Evolutionary conservation across 2,329 filamentous ascomycete genomes (phyloP).

Genomic region (Coccinonectria pachysandricola): DNA sequence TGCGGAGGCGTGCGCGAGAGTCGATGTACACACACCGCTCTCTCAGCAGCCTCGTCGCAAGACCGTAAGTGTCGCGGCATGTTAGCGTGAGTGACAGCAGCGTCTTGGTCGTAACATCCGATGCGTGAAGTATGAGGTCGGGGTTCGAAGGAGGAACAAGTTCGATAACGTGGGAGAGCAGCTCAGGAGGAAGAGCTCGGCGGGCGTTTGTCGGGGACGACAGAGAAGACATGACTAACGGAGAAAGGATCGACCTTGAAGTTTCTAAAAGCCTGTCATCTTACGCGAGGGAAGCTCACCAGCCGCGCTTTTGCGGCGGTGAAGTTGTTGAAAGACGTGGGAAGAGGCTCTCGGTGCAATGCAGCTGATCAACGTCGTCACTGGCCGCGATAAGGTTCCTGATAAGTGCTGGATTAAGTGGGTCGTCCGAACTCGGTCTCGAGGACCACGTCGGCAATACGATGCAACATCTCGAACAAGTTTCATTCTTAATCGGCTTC

Average conservation of each 20-base stretch:
- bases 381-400: no score
- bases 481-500: no score
- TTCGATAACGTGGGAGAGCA: conserved; percentile 27
- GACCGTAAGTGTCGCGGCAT: conserved; percentile 29
- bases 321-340: conserved; percentile 1
- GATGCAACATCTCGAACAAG: no score
- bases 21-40: conserved; percentile 36
- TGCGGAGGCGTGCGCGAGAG: conserved; percentile 24
- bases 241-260: no score
- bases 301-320: conserved; percentile 4
- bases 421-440: no score
- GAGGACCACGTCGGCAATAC: no score
- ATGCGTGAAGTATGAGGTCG: conserved; percentile 23
- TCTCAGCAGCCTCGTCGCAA: conserved; percentile 33
- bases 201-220: conserved; percentile 3
- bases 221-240: no score
- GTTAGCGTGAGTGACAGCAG: conserved; percentile 34
- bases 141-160: conserved; percentile 23
- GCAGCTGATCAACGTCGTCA: no score
- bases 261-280: no score
- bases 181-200: conserved; percentile 22
- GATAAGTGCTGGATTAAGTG: no score
- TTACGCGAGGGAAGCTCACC: no score
- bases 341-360: no score
- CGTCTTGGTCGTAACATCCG: conserved; percentile 31